Evolutionary conservation across 2,329 filamentous ascomycete genomes (phyloP).

Genomic region (Albophoma yamanashiensis): DNA sequence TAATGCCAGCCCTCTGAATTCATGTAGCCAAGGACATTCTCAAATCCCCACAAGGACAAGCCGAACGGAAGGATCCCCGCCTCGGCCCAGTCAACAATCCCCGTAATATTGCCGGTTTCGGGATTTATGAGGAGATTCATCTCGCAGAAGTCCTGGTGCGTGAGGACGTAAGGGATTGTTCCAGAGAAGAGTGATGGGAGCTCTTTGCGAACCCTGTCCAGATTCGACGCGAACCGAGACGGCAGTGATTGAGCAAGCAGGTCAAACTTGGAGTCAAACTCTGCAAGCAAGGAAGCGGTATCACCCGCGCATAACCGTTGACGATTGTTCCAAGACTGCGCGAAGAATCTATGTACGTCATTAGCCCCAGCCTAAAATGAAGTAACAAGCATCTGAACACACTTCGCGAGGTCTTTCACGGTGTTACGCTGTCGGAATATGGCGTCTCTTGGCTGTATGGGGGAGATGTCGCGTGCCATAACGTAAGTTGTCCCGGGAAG

Average conservation of each 20-base stretch:
- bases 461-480: constrained; percentile 1
- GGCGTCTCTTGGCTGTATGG: neutral
- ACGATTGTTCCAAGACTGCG: constrained; percentile 6
- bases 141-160: constrained; percentile 13
- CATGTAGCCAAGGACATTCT: constrained; percentile 12
- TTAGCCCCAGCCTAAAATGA: neutral
- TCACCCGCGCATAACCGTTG: neutral
- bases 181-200: neutral
- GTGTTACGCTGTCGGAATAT: constrained; percentile 3
- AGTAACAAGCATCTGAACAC: neutral
- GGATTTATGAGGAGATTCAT: constrained; percentile 17
- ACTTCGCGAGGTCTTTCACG: constrained; percentile 3
- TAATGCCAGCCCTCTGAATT: constrained; percentile 8
- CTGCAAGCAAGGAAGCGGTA: neutral
- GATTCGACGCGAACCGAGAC: constrained; percentile 1
- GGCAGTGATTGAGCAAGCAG: constrained; percentile 4
- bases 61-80: constrained; percentile 17
- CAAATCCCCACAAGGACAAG: constrained; percentile 15
- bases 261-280: constrained; percentile 4
- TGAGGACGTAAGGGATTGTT: constrained; percentile 5
- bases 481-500: constrained; percentile 6
- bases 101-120: constrained; percentile 14
- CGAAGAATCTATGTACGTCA: constrained; percentile 6
- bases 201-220: neutral
- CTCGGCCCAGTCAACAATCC: constrained; percentile 19